Evolutionary conservation across 352 stramenopile genomes (phyloP).

Genomic region (Phytopythium cucurbitacearum): DNA sequence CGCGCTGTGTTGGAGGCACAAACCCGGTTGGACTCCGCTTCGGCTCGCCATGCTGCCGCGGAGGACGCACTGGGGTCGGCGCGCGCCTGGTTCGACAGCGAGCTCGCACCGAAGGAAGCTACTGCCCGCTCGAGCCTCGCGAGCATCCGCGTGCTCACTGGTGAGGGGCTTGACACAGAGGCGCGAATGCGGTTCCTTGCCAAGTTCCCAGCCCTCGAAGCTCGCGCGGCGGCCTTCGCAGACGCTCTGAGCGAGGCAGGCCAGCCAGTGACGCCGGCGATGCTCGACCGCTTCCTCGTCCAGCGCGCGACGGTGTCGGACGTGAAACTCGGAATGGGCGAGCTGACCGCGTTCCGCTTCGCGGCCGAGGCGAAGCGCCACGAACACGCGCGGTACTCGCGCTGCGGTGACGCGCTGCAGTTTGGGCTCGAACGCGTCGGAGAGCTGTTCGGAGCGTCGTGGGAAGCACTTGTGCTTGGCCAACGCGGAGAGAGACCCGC

Average conservation of each 20-base stretch:
- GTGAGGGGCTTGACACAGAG: conserved; percentile 6
- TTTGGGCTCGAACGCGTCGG: conserved; percentile 55
- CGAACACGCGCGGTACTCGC: conserved; percentile 34
- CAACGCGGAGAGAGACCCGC: background rate
- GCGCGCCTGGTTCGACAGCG: conserved; percentile 15
- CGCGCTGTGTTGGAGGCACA: conserved; percentile 11
- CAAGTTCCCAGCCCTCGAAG: conserved; percentile 60
- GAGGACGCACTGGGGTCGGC: conserved; percentile 11
- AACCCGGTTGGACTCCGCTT: conserved; percentile 9
- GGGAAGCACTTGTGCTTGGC: conserved; percentile 33
- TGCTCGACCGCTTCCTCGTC: conserved; percentile 66
- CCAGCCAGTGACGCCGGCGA: conserved; percentile 45
- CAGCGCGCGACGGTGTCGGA: conserved; percentile 43
- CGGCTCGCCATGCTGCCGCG: conserved; percentile 8
- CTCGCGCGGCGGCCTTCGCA: conserved; percentile 54
- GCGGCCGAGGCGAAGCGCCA: conserved; percentile 48
- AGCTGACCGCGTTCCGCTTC: conserved; percentile 44
- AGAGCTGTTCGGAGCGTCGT: conserved; percentile 43
- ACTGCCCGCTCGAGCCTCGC: conserved; percentile 1
- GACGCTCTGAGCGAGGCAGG: conserved; percentile 24
- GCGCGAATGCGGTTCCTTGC: conserved; percentile 57
- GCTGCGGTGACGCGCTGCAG: conserved; percentile 52
- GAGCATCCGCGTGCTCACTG: conserved; percentile 7
- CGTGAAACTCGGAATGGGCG: conserved; percentile 51
- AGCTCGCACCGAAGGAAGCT: background rate